Percentiles rank a stretch among this genome's conserved stretches.
phyloP scores from a whole-genome alignment of 345 rosid species.

The Arabidopsis suecica region DNA sequence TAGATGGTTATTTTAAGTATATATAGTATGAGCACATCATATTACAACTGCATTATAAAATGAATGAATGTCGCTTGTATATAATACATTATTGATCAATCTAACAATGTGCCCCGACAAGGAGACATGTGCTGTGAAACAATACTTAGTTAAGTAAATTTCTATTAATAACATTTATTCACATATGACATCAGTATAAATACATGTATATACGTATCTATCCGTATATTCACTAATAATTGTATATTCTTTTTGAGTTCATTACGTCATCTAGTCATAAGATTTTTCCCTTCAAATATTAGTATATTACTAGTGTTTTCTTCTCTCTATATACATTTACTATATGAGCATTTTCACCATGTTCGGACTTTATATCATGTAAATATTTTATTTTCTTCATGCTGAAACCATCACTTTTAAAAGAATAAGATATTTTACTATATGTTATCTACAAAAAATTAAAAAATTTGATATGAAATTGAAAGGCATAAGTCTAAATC shows the following conservation, averaged over 20 bases:
- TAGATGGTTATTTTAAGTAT: constrained; percentile 18
- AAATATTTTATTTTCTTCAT: not conserved
- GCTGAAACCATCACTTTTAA: not conserved
- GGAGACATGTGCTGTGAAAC: constrained; percentile 47
- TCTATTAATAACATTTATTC: constrained; percentile 29
- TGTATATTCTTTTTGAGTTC: constrained; percentile 24
- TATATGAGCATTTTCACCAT: constrained; percentile 22
- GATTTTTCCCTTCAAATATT: not conserved
- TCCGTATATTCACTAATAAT: not conserved
- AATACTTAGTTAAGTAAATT: constrained; percentile 34
- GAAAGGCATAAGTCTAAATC: no score
- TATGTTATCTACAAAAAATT: no score
- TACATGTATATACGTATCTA: constrained; percentile 26
- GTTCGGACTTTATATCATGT: constrained; percentile 5
- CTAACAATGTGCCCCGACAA: constrained; percentile 49
- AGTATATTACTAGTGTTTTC: not conserved
- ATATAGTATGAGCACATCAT: constrained; percentile 4
- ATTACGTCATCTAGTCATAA: constrained; percentile 15
- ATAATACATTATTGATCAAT: constrained; percentile 43
- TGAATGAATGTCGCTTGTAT: constrained; percentile 42
- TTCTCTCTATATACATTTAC: not conserved
- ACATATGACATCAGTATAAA: constrained; percentile 23
- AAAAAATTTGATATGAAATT: no score
- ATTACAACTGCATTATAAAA: constrained; percentile 36
- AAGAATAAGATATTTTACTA: no score